Evolutionary conservation across 78 protist genomes (phyloP).

Genomic region (Guillardia theta): DNA sequence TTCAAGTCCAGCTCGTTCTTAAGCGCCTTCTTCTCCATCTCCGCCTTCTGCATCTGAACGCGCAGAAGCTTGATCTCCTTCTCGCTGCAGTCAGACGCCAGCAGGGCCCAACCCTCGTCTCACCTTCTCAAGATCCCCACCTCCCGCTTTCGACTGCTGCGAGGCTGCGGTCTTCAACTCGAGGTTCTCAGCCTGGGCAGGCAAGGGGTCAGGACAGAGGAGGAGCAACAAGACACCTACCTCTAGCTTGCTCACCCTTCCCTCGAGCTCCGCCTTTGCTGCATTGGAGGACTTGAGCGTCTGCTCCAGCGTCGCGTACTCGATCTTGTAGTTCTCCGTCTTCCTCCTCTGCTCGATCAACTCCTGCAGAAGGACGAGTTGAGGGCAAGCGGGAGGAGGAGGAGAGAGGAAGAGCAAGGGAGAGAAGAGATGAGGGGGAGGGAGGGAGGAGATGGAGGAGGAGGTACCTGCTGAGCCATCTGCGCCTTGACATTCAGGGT

Average conservation of each 20-base stretch:
- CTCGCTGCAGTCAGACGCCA: no score
- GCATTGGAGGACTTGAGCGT: background rate
- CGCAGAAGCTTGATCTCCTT: background rate
- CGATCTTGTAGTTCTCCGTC: background rate
- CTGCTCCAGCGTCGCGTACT: background rate
- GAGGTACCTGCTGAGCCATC: background rate
- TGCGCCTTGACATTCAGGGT: background rate
- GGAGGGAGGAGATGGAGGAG: background rate
- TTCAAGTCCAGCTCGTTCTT: background rate
- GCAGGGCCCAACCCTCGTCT: no score
- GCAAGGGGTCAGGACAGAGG: background rate
- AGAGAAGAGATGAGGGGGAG: background rate
- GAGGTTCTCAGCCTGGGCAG: background rate
- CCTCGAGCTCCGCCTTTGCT: background rate
- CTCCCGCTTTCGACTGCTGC: no score
- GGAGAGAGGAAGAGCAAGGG: background rate
- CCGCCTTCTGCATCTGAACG: background rate
- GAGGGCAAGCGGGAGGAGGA: background rate
- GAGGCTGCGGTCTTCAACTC: no score
- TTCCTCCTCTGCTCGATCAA: background rate
- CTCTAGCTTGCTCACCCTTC: no score
- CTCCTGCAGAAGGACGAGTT: background rate
- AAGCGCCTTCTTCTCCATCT: background rate
- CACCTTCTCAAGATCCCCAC: no score
- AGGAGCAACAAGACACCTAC: no score